Base-by-base conservation (phyloP, 495 filamentous ascomycete genomes). In the Penicillium desertorum region DNA sequence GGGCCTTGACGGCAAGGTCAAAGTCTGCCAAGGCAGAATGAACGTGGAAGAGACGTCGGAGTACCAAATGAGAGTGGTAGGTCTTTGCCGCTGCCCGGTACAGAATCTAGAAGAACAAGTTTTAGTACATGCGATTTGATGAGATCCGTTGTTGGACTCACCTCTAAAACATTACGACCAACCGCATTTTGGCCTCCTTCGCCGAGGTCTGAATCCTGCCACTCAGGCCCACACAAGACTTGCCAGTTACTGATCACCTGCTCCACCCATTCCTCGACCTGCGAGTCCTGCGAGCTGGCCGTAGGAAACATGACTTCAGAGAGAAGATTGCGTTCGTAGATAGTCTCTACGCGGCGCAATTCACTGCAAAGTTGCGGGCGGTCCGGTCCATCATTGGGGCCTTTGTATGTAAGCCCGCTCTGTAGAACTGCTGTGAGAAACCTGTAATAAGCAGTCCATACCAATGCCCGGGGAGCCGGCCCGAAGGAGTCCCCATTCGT, bases 71-170 rank as follows among this genome's bases (percentile, higher is more conserved):
- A 2, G 95, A 98, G 66, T 98, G 94, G 62, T 91, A 98, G 0
- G 91, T 95, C 71, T 92, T 95, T 2, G 88, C 88, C 10, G 94
- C 88, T 27, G 92, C 91, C 19, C 88, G 84, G 63, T 96, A 96
- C 10, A 97, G 76, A 27, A 90, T 88, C 72, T 95, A 61, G 46
- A 12, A 27, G 16, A 36, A 42, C 32, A 17, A 50, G 20, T 45
- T 45, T 57, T 52, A 42, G 36, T 34, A 43, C n/a, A 19, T 25
- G 29, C 34, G 22, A 48, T 25, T 17, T 44, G 39, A 45, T 54
- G 47, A 11, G 4, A 45, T 59, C 42, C n/a, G 25, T 23, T 16
- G 6, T 37, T 19, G 22, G 25, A 74, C 84, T 68, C 73, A 86
- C 83, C 65, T 87, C 90, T 23, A 96, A 79, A 34, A 91, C 86